phyloP scores from a whole-genome alignment of 176 grass and related monocot species.

The Aegilops bicornis region DNA sequence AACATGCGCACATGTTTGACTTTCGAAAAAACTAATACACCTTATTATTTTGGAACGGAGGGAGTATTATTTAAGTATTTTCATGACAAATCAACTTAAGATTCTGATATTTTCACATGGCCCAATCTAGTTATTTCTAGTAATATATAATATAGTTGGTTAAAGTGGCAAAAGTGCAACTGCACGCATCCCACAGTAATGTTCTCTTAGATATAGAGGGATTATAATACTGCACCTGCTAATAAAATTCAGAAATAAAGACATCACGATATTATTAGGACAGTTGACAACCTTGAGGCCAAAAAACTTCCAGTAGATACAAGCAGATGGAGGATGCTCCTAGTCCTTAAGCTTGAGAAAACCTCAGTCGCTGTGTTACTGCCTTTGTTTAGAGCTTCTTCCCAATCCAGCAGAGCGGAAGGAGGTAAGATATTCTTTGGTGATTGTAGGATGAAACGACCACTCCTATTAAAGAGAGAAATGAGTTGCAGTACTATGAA shows the following conservation, averaged over 20 bases:
- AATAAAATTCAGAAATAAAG: slow-evolving; percentile 4
- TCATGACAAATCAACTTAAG: background rate
- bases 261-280: slow-evolving; percentile 10
- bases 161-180: background rate
- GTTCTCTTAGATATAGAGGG: background rate
- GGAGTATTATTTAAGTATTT: background rate
- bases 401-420: slow-evolving; percentile 50
- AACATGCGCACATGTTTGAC: too few species aligned
- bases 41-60: too few species aligned
- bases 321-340: slow-evolving; percentile 93
- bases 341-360: slow-evolving; percentile 82
- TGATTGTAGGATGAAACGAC: slow-evolving; percentile 82
- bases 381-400: slow-evolving; percentile 85
- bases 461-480: slow-evolving; percentile 54
- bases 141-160: background rate
- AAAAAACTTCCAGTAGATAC: slow-evolving; percentile 74
- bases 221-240: slow-evolving; percentile 5
- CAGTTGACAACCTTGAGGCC: slow-evolving; percentile 71
- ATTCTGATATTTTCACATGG: slow-evolving; percentile 6
- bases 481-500: slow-evolving; percentile 22
- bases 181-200: background rate
- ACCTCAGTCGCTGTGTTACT: slow-evolving; percentile 51
- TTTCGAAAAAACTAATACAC: too few species aligned
- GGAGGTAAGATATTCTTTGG: slow-evolving; percentile 74
- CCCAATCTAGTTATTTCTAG: slow-evolving; percentile 1